Base-by-base conservation (phyloP, 768 basidiomycete genomes). In the Leccinum disarticulatum region DNA sequence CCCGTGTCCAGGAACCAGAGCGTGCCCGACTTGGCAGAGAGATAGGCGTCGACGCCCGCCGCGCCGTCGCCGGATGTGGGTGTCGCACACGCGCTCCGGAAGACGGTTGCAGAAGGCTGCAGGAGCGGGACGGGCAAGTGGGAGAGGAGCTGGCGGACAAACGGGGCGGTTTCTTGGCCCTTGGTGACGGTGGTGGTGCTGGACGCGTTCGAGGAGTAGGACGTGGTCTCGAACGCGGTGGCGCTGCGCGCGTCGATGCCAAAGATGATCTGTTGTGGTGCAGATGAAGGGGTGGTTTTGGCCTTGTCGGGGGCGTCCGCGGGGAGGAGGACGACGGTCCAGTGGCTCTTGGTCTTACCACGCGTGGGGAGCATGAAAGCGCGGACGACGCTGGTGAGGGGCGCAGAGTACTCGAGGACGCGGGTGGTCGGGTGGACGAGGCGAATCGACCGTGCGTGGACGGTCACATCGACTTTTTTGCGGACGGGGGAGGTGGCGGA, bases 331-430 rank as follows among this genome's bases (percentile, higher is more conserved):
- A 89, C 78, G 31, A 88, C 79, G 0, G 87, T 87, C 88, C 88
- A 90, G 65, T 91, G 87, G 0, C 83, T 77, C 65, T 85, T 88
- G 31, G 77, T 69, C 70, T 90, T 90, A 30, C 87, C 88, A 28
- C 90, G 81, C 0, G 90, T 91, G 10, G 90, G 88, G 1, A 92
- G 70, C 53, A 93, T 69, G 71, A 92, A 93, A 0, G 84, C 83
- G 35, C 88, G 85, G 1, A 76, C 74, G 55, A 91, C 70, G 22
- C 64, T 64, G 17, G 80, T 72, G 30, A 86, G 77, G 2, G 84
- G 80, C 49, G 87, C 73, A 14, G 76, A 77, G 0, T 80, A 75
- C 64, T 87, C 86, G 8, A 81, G 59, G 14, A 73, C 75, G 52
- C 79, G 77, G 1, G 85, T 80, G 1, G 75, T 66, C 0, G 85